Evolutionary conservation across 345 rosid genomes (phyloP), one percentile per base, ranked within the genome.

Genomic region (Salix koriyanagi): DNA sequence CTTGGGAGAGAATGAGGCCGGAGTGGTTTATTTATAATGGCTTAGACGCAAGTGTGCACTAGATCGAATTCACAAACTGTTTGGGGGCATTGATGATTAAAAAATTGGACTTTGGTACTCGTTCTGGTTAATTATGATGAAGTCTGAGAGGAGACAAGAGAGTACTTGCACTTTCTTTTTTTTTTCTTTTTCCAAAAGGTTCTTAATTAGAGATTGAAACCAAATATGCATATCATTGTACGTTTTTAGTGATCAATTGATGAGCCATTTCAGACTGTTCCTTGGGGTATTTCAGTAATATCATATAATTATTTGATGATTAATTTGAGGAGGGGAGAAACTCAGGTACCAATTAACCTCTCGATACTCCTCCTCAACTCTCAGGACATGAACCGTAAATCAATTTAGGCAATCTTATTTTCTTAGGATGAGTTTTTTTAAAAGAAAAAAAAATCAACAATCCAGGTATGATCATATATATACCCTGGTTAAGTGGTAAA

Each of bases 1-100:
- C 34, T 34, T 70, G 75, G 65, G 52, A 75, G 76, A 64, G 71
- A 64, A 56, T 73, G 75, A 66, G 61, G 62, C 7, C 67, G 60
- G 72, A 67, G 71, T 11, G 65, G 78, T 11, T 28, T 76, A 79
- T 84, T 76, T 84, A 84, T 84, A 84, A 58, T 70, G 54, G 61
- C 28, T 28, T 23, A 23, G 70, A 77, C 34, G 37, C 37, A 5
- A 48, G 75, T 70, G 60, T 46, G 23, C 50, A 61, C 15, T 46
- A 46, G 74, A 70, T 77, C 65, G 71, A 48, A 23, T 23, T 15
- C 46, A 9, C 70, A 50, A 60, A 64, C 70, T 71, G 75, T 62
- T 77, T 36, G n/a, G 73, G 64, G 62, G 44, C 41, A 25, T 23
- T 16, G 37, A 48, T 71, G 58, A 76, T 64, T 77, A 64, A 70